A percentile compares a stretch with the other conserved stretches of the same genome.
Conservation (phyloP, 2,329 filamentous ascomycete species). For the Talaromyces sp. region DNA sequence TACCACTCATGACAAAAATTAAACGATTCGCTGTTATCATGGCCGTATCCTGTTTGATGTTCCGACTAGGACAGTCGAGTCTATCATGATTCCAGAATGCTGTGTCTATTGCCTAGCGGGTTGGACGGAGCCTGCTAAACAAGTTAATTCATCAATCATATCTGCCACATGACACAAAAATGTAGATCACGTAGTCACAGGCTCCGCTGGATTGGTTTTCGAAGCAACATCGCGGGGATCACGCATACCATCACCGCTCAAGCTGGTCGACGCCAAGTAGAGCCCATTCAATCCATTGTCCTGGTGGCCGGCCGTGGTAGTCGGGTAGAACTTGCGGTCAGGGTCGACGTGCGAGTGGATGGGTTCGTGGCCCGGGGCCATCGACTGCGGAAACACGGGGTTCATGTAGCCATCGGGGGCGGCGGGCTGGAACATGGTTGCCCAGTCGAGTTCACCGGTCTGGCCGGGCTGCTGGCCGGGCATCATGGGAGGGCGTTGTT, state of each 20-base stretch:
- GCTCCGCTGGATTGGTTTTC: conserved; percentile 45
- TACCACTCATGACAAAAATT: conserved; percentile 27
- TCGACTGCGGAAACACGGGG: conserved; percentile 59
- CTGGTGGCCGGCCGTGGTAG: conserved; percentile 36
- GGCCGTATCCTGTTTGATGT: conserved; percentile 25
- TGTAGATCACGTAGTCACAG: conserved; percentile 11
- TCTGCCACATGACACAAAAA: conserved; percentile 4
- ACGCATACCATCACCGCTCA: conserved; percentile 44
- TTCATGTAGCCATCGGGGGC: conserved; percentile 62
- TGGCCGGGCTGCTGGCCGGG: conserved; percentile 56
- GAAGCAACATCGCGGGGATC: conserved; percentile 38
- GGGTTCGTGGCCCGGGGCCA: conserved; percentile 64
- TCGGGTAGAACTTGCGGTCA: conserved; percentile 50
- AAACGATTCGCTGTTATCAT: conserved; percentile 21
- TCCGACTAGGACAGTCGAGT: conserved; percentile 13
- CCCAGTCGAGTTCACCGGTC: conserved; percentile 61
- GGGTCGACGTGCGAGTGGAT: conserved; percentile 61
- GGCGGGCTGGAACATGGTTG: conserved; percentile 72
- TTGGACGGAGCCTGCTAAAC: conserved; percentile 53
- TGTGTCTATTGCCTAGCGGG: conserved; percentile 47
- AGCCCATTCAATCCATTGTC: conserved; percentile 43
- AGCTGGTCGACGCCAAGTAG: conserved; percentile 43
- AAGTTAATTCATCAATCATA: conserved; percentile 43
- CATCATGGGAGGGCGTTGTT: conserved; percentile 50
- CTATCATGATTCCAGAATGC: neutral